Conservation (phyloP, 2,329 filamentous ascomycete genomes). For the Colletotrichum ledebouriae region DNA sequence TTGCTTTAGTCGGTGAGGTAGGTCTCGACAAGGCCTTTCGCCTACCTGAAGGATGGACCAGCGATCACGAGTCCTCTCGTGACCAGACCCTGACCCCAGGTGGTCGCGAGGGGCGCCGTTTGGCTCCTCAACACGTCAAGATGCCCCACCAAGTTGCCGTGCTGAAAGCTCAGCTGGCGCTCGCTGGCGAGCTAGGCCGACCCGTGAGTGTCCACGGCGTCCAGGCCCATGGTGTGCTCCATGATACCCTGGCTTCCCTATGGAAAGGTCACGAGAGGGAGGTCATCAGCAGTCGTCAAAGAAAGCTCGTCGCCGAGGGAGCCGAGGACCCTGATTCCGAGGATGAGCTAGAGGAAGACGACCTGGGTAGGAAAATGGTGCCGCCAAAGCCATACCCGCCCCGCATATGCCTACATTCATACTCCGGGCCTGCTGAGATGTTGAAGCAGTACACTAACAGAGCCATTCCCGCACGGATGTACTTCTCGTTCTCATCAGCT, state of each 20-base stretch:
- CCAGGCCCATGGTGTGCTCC: slow-evolving; percentile 79
- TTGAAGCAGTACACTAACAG: slow-evolving; percentile 83
- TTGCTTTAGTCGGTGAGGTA: slow-evolving; percentile 81
- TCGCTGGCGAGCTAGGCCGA: slow-evolving; percentile 76
- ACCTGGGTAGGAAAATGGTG: slow-evolving; percentile 26
- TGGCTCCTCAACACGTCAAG: slow-evolving; percentile 77
- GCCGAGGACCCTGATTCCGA: slow-evolving; percentile 62
- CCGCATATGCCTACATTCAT: slow-evolving; percentile 93
- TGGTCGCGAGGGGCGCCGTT: slow-evolving; percentile 75
- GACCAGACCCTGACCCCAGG: slow-evolving; percentile 73
- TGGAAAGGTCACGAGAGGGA: slow-evolving; percentile 80
- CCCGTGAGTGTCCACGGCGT: slow-evolving; percentile 81
- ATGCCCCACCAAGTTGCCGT: slow-evolving; percentile 78
- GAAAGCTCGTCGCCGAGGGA: slow-evolving; percentile 61
- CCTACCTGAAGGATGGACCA: slow-evolving; percentile 72
- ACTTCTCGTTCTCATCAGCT: slow-evolving; percentile 87
- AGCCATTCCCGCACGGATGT: slow-evolving; percentile 80
- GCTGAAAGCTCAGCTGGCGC: slow-evolving; percentile 75
- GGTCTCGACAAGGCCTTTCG: slow-evolving; percentile 84
- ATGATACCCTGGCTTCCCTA: slow-evolving; percentile 72
- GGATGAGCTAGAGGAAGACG: slow-evolving; percentile 47
- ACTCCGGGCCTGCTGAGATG: slow-evolving; percentile 81
- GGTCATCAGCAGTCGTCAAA: slow-evolving; percentile 71
- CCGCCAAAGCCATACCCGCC: slow-evolving; percentile 78
- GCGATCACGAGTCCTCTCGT: slow-evolving; percentile 48